Base-by-base conservation (phyloP, 176 grass and related monocot species). In the Carex kokanica region DNA sequence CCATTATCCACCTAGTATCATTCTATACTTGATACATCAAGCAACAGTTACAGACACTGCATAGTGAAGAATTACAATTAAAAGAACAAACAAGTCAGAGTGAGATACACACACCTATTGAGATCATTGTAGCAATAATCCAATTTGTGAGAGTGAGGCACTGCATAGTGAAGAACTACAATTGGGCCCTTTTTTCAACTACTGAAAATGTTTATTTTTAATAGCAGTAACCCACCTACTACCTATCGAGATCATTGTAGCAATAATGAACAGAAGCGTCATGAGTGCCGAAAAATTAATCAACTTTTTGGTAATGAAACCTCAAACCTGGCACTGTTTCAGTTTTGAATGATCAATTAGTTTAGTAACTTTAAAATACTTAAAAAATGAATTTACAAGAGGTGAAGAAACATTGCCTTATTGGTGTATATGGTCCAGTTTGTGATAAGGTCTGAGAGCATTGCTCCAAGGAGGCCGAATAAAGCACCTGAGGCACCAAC, bases 401-500 rank as follows among this genome's bases (percentile, higher is more conserved):
- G 5, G 0, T 68, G 64, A 80, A 64, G 21, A 43, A 52, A 64
- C 81, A 25, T 38, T 68, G 86, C 95, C 91, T 98, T 98, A 85
- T 98, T 98, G 36, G 95, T 87, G 79, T 98, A 98, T 78, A 98
- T 95, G 47, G 95, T 98, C 91, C 95, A 98, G 74, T 98, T 98
- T 56, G 95, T 93, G 86, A 98, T 86, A 54, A 98, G 91, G 75
- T 98, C 95, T 31, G 95, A 98, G 14, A 98, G 82, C 95, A 98
- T 95, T 27, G 92, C 95, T 18, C 92, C 95, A 24, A 98, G 95
- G 21, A 98, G 95, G 5, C 95, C 95, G 60, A 95, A 95, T 59
- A 98, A 87, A 13, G 95, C 95, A 43, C 95, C 95, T 0, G 95
- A 98, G 3, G 92, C 92, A n/a, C 92, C 95, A 3, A 98, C 92